Evolutionary conservation across 2,329 filamentous ascomycete genomes (phyloP), one percentile per base, ranked within the genome.

Genomic region (Coniochaeta sp.): DNA sequence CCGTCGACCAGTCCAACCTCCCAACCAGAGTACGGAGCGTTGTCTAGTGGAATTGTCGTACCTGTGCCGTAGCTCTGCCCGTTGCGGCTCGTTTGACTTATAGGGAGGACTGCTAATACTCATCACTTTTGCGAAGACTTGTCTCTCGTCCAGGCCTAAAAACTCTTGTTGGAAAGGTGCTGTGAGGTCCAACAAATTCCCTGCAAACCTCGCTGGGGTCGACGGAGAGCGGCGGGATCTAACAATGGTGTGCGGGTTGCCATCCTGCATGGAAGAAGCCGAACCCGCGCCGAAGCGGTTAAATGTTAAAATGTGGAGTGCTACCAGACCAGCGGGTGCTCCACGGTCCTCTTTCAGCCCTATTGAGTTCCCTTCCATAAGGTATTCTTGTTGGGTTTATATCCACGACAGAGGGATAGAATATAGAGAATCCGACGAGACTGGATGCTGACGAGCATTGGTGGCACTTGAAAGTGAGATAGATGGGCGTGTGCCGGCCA

Each of bases 231-330:
- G 26, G 22, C 59, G 56, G 26, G 59, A 61, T 58, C 56, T 30
- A 17, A 22, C 22, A 5, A 6, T 17, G 56, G 30, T 36, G 44
- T 47, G 55, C 56, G 59, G 55, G 19, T 22, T 50, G 58, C 38
- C 59, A 57, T 19, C 38, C 59, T 52, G 38, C 60, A 61, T 52
- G 55, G 47, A 30, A 19, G 24, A 57, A 56, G 36, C 52, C 54
- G 54, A 38, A 30, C 47, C 34, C 54, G 32, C 52, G n/a, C 54
- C 54, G 30, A 36, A 36, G 59, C 60, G 60, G 60, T 30, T 62
- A 60, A 55, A 52, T 61, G 55, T 36, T 52, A 58, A 36, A 44
- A 40, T 62, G 60, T 57, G 58, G 61, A 62, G 58, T 30, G 58
- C 54, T 62, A 62, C 61, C 61, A 57, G 55, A 42, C 44, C 55